Conservation (phyloP, 345 rosid genomes). For the Arabidopsis thaliana region TAIR10.1 NC_003076.8:8299501-8300000, state of each 20-base stretch:
- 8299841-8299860: not conserved
- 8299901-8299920: not conserved
- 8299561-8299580: constrained; percentile 70
- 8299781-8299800: constrained; percentile 6
- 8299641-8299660: constrained; percentile 81
- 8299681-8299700: constrained; percentile 85
- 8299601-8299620: constrained; percentile 97
- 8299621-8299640: constrained; percentile 85
- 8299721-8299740: constrained; percentile 96
- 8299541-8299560: constrained; percentile 66
- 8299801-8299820: not conserved
- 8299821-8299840: constrained; percentile 19
- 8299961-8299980: not conserved
- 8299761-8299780: not conserved
- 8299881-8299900: not conserved
- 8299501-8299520: not conserved
- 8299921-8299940: not conserved
- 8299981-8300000: constrained; percentile 8
- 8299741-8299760: constrained; percentile 99
- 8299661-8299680: constrained; percentile 96
- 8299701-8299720: constrained; percentile 81
- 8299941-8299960: not conserved
- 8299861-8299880: not conserved
- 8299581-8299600: constrained; percentile 82
- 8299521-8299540: constrained; percentile 22